Conservation (phyloP, 768 basidiomycete genomes). For the Pulveroboletus ravenelii region DNA sequence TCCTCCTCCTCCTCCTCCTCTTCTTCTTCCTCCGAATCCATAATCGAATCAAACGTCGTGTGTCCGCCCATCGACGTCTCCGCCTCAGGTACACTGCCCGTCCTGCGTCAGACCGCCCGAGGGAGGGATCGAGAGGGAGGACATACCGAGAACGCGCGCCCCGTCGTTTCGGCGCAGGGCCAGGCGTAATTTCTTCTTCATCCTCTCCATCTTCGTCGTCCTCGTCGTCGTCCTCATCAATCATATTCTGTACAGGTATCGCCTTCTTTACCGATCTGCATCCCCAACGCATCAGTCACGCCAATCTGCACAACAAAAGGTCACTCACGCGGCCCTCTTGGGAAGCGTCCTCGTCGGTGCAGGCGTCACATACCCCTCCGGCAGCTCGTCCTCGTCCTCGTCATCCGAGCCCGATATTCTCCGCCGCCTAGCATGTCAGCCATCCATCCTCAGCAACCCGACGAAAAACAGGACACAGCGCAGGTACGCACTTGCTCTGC, state of each 20-base stretch:
- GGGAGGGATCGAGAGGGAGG: neutral
- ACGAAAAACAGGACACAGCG: neutral
- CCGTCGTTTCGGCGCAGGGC: slow-evolving; percentile 13
- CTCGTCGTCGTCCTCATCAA: slow-evolving; percentile 10
- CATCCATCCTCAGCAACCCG: neutral
- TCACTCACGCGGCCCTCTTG: slow-evolving; percentile 52
- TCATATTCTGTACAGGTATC: neutral
- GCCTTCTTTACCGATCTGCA: slow-evolving; percentile 34
- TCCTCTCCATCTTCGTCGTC: slow-evolving; percentile 33
- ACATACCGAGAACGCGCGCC: slow-evolving; percentile 8
- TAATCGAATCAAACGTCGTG: slow-evolving; percentile 44
- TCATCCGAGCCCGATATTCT: slow-evolving; percentile 52
- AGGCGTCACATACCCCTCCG: slow-evolving; percentile 24
- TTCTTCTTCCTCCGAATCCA: slow-evolving; percentile 46
- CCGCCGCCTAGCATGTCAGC: slow-evolving; percentile 41
- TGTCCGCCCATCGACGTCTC: slow-evolving; percentile 10
- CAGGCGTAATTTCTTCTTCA: slow-evolving; percentile 35
- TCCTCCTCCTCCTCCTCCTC: slow-evolving; percentile 35
- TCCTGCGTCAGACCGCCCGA: neutral
- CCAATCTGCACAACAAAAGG: neutral
- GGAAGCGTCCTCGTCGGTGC: slow-evolving; percentile 52
- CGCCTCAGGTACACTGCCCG: slow-evolving; percentile 4
- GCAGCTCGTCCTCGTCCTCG: slow-evolving; percentile 42
- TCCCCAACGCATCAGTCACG: neutral
- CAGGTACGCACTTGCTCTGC: slow-evolving; percentile 36